These are phyloP conservation scores for Yamagishiella unicocca DNA, from an alignment of 139 green algal species.

Conservation along the genomic window DNA sequence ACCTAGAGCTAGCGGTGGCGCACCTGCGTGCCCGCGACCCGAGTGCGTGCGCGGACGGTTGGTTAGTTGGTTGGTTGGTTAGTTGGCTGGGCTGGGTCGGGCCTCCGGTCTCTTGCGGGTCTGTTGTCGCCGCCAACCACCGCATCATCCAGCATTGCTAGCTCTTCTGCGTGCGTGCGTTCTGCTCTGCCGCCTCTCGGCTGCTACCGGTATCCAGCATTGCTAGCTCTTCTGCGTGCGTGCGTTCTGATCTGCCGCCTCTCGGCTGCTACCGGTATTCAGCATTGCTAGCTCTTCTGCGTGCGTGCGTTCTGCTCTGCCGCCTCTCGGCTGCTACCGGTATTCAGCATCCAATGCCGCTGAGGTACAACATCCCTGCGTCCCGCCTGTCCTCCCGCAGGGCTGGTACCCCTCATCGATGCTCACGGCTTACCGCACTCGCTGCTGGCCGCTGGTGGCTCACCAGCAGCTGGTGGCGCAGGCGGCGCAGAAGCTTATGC, in stretches of 20 bases:
- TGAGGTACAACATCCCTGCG: too few species aligned
- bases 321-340: too few species aligned
- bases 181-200: not conserved
- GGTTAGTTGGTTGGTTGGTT: not conserved
- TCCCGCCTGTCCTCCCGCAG: not conserved
- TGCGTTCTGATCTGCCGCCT: too few species aligned
- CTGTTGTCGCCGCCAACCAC: not conserved
- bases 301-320: too few species aligned
- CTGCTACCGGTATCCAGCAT: too few species aligned
- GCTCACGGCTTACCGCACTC: constrained; percentile 12
- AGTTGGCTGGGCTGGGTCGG: not conserved
- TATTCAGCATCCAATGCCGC: too few species aligned
- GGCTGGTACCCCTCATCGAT: constrained; percentile 9
- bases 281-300: too few species aligned
- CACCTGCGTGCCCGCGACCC: constrained; percentile 4
- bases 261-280: too few species aligned
- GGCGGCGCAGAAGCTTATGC: too few species aligned
- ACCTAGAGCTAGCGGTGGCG: constrained; percentile 33
- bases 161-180: not conserved
- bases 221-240: too few species aligned
- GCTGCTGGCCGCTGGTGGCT: not conserved
- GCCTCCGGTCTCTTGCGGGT: not conserved
- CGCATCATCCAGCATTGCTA: not conserved
- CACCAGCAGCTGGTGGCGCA: not conserved
- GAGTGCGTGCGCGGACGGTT: too few species aligned